Base-by-base conservation (phyloP, 371 early-diverging fungal species). In the Scutellospora calospora region DNA sequence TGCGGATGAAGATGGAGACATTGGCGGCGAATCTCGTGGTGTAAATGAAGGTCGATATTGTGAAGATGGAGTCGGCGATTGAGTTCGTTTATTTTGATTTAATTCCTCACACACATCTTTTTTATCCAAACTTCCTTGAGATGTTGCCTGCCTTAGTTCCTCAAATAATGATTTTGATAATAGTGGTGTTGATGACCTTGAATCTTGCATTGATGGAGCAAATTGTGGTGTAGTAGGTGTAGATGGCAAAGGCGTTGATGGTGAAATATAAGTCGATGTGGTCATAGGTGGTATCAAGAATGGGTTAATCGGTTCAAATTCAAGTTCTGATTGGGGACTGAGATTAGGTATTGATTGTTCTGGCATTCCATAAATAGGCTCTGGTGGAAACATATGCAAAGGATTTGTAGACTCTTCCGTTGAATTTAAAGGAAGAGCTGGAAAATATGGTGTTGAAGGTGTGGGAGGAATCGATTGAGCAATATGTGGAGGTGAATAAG, bases 1-100 rank as follows among this genome's bases (percentile, higher is more conserved):
- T 72, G 52, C 14, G 25, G 72, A 51, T 31, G 73, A 31, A 27
- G 72, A 31, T 31, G 73, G 73, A 52, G 73, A 72, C 31, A 52
- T n/a, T 4, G 73, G 73, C 3, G 73, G 73, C 20, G 73, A 72
- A 52, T 38, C n/a, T 72, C 51, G 73, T 5, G 54, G 54, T 11
- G 73, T 68, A 29, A 38, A 25, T 8, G 69, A 31, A 20, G 6
- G 16, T n/a, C 12, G 31, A 45, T n/a, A 8, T 9, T 68, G 38
- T n/a, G 20, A 8, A 41, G 35, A 12, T 63, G 63, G 11, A 52
- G 51, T 3, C 6, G 73, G 12, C 20, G 72, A 72, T 14, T 52
- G 27, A 18, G 54, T 25, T 14, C 16, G 45, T 29, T 63, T 31
- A 8, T 14, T 18, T 27, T 45, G 11, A 29, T 25, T 51, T 5